A percentile compares a stretch with the other conserved stretches of the same genome.
Conservation (phyloP, 331 rosid species). For the Acacia concinna region DNA sequence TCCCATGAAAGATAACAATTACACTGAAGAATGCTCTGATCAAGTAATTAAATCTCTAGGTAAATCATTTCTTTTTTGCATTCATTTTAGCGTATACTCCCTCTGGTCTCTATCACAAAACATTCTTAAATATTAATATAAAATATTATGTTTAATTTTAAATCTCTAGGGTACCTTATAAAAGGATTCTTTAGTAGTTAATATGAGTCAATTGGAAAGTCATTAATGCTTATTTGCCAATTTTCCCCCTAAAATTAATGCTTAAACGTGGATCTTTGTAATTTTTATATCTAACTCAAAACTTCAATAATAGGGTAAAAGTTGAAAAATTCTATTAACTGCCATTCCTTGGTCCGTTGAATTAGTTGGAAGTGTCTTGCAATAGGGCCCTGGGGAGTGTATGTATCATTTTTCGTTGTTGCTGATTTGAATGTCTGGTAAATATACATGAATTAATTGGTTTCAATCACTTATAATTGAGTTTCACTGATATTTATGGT, state of each 20-base stretch:
- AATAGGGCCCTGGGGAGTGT: neutral
- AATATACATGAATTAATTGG: neutral
- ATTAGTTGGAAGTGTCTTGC: neutral
- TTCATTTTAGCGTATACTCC: neutral
- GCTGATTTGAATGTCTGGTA: slow-evolving; percentile 8
- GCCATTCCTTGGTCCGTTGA: no score
- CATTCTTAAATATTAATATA: no score
- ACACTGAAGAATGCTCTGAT: slow-evolving; percentile 76
- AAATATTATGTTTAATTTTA: no score
- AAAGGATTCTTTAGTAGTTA: neutral
- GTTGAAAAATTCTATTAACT: neutral
- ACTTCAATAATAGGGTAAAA: neutral
- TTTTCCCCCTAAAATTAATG: neutral
- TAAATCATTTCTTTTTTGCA: slow-evolving; percentile 15
- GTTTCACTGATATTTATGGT: neutral
- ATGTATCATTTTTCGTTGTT: slow-evolving; percentile 13
- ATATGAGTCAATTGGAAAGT: neutral
- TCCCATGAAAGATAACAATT: slow-evolving; percentile 80
- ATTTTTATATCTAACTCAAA: no score
- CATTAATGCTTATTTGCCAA: neutral
- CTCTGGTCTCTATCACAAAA: no score
- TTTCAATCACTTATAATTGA: neutral
- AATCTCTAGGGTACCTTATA: neutral
- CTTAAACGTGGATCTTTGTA: neutral
- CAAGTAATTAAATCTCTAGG: slow-evolving; percentile 84